Conservation (phyloP, 75 land plant genomes). For the Pseudotsuga menziesii region DNA sequence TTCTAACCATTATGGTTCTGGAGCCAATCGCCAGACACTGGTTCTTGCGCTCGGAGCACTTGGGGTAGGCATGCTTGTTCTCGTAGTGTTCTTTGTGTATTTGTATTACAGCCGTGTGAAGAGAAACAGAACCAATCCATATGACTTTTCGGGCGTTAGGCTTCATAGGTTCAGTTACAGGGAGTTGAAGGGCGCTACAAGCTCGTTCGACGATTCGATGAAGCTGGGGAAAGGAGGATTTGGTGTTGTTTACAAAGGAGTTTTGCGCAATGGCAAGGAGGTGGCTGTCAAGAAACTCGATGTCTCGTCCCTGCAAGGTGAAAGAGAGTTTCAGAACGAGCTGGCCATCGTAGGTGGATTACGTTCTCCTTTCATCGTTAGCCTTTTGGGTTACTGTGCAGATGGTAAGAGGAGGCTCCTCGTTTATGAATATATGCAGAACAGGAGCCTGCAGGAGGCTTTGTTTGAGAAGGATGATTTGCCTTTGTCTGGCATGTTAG, state of each 20-base stretch:
- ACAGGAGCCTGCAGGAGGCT: conserved; percentile 87
- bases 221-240: conserved; percentile 71
- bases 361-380: conserved; percentile 56
- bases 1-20: neutral
- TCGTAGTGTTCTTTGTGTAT: neutral
- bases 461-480: conserved; percentile 43
- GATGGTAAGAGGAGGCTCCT: conserved; percentile 40
- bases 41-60: conserved; percentile 18
- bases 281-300: conserved; percentile 70
- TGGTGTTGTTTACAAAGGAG: conserved; percentile 64
- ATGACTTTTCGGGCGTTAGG: neutral
- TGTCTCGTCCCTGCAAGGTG: conserved; percentile 32
- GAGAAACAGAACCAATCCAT: conserved; percentile 23
- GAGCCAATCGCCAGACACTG: conserved; percentile 2
- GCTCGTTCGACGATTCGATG: conserved; percentile 32
- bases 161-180: conserved; percentile 33
- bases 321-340: conserved; percentile 71
- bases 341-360: conserved; percentile 45
- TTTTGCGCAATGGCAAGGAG: conserved; percentile 51
- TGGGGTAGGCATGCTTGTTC: conserved; percentile 9
- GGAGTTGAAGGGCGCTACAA: conserved; percentile 38
- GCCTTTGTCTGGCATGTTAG: conserved; percentile 12
- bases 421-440: conserved; percentile 89
- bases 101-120: conserved; percentile 17
- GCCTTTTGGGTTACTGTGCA: conserved; percentile 75